Evolutionary conservation across 306 rosid genomes (phyloP).

Genomic region (Cucumis sativus): Cucumber_9930_V3 NC_026660.2:25239001-25239500

Average conservation of each 20-base stretch:
- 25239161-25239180: conserved; percentile 9
- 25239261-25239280: too few relatives aligned
- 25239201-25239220: not conserved
- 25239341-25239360: too few relatives aligned
- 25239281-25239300: too few relatives aligned
- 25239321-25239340: too few relatives aligned
- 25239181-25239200: not conserved
- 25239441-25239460: not conserved
- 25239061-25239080: conserved; percentile 27
- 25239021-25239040: conserved; percentile 25
- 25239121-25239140: conserved; percentile 7
- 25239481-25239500: not conserved
- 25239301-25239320: too few relatives aligned
- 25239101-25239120: conserved; percentile 8
- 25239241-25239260: not conserved
- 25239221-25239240: not conserved
- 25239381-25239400: not conserved
- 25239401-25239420: not conserved
- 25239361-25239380: too few relatives aligned
- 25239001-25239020: conserved; percentile 15
- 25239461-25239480: not conserved
- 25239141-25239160: conserved; percentile 3
- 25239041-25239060: conserved; percentile 33
- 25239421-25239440: not conserved
- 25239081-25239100: not conserved